Conservation (phyloP, 2,329 filamentous ascomycete species). For the Cordyceps cateniannulata region DNA sequence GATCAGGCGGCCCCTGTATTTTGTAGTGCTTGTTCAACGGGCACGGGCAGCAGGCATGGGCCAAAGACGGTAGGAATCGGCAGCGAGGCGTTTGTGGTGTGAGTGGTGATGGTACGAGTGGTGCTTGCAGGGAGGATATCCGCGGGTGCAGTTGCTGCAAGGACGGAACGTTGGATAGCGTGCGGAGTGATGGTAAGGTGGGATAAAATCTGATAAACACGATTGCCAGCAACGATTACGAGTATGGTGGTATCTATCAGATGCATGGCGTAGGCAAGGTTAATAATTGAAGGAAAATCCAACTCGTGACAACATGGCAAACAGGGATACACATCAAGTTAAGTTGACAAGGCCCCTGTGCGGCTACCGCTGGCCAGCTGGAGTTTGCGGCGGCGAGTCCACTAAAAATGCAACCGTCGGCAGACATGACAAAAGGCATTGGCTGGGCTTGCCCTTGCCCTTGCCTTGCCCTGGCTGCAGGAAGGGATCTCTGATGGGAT, state of each 20-base stretch:
- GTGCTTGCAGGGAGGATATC: neutral
- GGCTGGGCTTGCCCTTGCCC: too few relatives aligned
- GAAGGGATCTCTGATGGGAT: neutral
- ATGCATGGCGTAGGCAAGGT: too few relatives aligned
- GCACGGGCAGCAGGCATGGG: neutral
- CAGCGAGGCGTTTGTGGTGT: neutral
- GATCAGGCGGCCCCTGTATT: neutral
- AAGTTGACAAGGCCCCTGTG: neutral
- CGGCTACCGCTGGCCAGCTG: neutral
- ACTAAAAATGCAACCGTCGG: neutral
- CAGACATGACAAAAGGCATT: neutral
- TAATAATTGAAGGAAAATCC: neutral
- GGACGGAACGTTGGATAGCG: too few relatives aligned
- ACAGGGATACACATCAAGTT: neutral
- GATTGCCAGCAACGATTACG: too few relatives aligned
- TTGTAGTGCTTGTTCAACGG: neutral
- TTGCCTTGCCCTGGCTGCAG: neutral
- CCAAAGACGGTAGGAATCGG: neutral
- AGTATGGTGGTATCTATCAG: too few relatives aligned
- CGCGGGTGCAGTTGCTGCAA: neutral
- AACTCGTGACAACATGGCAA: neutral
- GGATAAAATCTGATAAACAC: too few relatives aligned
- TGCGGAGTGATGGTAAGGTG: too few relatives aligned
- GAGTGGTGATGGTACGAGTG: neutral
- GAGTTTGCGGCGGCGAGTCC: slow-evolving; percentile 6